Evolutionary conservation across 2,329 filamentous ascomycete genomes (phyloP).

Genomic region (Exutisphaerella laricina): DNA sequence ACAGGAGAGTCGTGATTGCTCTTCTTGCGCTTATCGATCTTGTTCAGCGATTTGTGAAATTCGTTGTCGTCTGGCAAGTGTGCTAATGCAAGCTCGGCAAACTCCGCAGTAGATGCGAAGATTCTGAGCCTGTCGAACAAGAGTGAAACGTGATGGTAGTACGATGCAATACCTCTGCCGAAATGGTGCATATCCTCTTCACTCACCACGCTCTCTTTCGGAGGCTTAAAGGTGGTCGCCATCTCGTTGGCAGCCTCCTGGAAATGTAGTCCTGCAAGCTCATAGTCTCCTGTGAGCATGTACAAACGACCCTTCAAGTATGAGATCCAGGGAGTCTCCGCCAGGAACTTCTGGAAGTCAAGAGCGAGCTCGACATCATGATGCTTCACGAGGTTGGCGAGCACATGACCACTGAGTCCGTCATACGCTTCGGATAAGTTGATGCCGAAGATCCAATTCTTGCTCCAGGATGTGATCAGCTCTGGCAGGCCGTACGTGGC

Average conservation of each 20-base stretch:
- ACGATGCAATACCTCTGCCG: conserved; percentile 70
- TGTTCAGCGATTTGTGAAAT: conserved; percentile 21
- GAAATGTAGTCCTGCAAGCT: conserved; percentile 68
- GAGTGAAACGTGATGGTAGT: conserved; percentile 78
- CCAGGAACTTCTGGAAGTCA: conserved; percentile 62
- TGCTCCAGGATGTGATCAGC: conserved; percentile 43
- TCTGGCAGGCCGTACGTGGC: conserved; percentile 20
- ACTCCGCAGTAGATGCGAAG: conserved; percentile 77
- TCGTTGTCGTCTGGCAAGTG: conserved; percentile 23
- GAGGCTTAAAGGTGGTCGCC: conserved; percentile 16
- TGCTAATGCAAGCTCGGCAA: conserved; percentile 51
- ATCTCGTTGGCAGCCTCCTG: conserved; percentile 58
- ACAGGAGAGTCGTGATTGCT: conserved; percentile 27
- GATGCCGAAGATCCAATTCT: conserved; percentile 40
- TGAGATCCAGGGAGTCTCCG: conserved; percentile 49
- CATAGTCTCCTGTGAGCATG: conserved; percentile 67
- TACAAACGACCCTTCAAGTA: conserved; percentile 82
- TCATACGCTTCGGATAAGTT: conserved; percentile 37
- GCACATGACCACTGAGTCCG: conserved; percentile 35
- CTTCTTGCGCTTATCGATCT: conserved; percentile 27
- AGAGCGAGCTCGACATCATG: conserved; percentile 48
- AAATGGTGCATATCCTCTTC: conserved; percentile 64
- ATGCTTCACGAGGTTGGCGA: conserved; percentile 41
- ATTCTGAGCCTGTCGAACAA: conserved; percentile 74
- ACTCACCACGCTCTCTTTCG: conserved; percentile 59